These are phyloP conservation scores for Gnetum montanum DNA, from an alignment of 75 land plant genomes.

Conservation along the genomic window DNA sequence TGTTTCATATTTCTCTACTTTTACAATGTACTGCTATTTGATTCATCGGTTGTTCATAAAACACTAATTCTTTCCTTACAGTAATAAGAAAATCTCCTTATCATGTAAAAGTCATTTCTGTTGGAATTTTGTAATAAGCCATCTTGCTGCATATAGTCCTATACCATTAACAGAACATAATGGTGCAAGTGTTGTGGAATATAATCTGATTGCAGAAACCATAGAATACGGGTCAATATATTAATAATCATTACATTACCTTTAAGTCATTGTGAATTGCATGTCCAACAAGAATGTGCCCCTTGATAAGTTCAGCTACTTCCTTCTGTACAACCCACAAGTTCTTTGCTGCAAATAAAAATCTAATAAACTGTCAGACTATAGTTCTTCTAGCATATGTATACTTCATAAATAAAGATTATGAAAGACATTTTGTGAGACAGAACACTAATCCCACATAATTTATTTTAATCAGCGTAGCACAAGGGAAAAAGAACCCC, in stretches of 20 bases:
- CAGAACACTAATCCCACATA: background rate
- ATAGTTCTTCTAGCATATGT: background rate
- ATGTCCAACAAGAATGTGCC: slow-evolving; percentile 86
- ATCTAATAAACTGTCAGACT: slow-evolving; percentile 5
- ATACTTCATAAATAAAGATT: background rate
- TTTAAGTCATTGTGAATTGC: slow-evolving; percentile 84
- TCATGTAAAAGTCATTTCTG: no score
- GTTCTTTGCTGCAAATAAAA: slow-evolving; percentile 51
- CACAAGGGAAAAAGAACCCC: no score
- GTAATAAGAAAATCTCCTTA: no score
- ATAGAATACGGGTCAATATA: background rate
- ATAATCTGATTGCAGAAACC: background rate
- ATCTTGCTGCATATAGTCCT: background rate
- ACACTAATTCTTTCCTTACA: no score
- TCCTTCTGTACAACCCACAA: slow-evolving; percentile 64
- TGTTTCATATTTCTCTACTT: no score
- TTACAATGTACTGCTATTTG: no score
- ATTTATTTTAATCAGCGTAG: no score
- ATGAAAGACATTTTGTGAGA: background rate
- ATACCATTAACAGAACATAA: background rate
- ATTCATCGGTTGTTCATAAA: no score
- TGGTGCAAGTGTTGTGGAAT: background rate
- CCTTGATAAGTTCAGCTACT: slow-evolving; percentile 78
- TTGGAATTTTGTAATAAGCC: no score
- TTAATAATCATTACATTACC: slow-evolving; percentile 29